Conservation (phyloP, 176 grass and related monocot genomes). For the Areca catechu region DNA sequence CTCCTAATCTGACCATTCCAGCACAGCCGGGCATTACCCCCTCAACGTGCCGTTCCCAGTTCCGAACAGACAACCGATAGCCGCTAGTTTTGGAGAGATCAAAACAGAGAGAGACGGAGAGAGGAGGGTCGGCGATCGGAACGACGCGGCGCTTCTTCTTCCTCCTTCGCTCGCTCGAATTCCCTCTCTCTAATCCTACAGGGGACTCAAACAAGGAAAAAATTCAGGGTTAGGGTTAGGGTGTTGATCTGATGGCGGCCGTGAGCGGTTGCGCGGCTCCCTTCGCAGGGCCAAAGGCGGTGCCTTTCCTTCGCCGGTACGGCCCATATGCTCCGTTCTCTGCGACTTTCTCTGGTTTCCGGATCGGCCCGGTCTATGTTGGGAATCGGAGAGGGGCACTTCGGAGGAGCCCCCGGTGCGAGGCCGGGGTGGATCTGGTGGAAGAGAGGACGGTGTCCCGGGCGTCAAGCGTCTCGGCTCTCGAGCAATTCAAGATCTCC, state of each 20-base stretch:
- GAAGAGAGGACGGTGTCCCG: conserved; percentile 27
- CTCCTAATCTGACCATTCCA: no score
- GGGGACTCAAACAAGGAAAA: neutral
- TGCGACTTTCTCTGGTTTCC: conserved; percentile 1
- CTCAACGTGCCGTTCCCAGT: conserved; percentile 3
- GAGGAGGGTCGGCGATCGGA: neutral
- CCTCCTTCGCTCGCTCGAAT: neutral
- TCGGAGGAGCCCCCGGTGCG: conserved; percentile 45
- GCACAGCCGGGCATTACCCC: no score
- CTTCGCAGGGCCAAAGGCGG: conserved; percentile 19
- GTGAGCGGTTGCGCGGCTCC: conserved; percentile 34
- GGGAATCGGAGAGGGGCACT: conserved; percentile 9
- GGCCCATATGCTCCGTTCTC: neutral
- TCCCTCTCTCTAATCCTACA: neutral
- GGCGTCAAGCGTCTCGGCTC: conserved; percentile 45
- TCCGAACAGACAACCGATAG: neutral
- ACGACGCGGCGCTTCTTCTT: conserved; percentile 1
- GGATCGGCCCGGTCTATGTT: conserved; percentile 13
- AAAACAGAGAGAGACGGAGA: conserved; percentile 12
- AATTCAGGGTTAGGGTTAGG: neutral
- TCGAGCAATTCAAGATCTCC: conserved; percentile 99
- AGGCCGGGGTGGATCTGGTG: conserved; percentile 42
- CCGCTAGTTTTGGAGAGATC: neutral
- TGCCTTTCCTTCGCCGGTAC: conserved; percentile 11
- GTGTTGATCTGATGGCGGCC: conserved; percentile 48